These are phyloP conservation scores for Coccomyxa subellipsoidea DNA, from an alignment of 163 green algal genomes.

Conservation along the genomic window DNA sequence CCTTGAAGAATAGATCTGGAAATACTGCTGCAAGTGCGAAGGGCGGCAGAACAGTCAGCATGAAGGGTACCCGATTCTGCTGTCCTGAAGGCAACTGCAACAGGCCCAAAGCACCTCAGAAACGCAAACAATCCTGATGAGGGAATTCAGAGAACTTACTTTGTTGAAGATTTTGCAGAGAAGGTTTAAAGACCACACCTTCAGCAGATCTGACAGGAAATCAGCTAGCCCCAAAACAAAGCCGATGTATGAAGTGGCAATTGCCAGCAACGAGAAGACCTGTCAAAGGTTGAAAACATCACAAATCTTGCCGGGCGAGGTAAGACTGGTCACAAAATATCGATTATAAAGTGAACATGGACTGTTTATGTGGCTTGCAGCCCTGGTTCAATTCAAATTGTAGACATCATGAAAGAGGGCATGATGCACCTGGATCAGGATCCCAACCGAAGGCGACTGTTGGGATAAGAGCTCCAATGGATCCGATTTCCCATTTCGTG, in stretches of 20 bases:
- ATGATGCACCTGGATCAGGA: slow-evolving; percentile 23
- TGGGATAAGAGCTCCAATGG: slow-evolving; percentile 38
- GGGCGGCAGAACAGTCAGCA: slow-evolving; percentile 41
- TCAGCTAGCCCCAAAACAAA: slow-evolving; percentile 67
- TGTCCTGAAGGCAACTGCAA: slow-evolving; percentile 9
- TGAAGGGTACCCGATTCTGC: slow-evolving; percentile 36
- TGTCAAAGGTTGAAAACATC: too few species aligned
- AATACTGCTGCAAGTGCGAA: slow-evolving; percentile 23
- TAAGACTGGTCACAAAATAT: too few species aligned
- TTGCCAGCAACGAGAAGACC: slow-evolving; percentile 63
- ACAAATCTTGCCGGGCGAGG: too few species aligned
- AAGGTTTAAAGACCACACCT: background rate
- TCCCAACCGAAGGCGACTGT: slow-evolving; percentile 17
- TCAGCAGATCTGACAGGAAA: slow-evolving; percentile 52
- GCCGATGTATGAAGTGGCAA: slow-evolving; percentile 69
- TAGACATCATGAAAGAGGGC: too few species aligned
- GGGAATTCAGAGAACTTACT: background rate
- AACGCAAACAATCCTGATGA: background rate
- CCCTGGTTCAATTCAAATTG: too few species aligned
- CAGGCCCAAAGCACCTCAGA: too few species aligned
- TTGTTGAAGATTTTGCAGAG: background rate
- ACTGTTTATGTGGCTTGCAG: too few species aligned
- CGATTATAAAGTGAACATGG: too few species aligned
- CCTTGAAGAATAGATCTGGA: slow-evolving; percentile 30
- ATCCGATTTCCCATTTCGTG: slow-evolving; percentile 8